Conservation (phyloP, 306 rosid species). For the Casuarina cunninghamiana region DNA sequence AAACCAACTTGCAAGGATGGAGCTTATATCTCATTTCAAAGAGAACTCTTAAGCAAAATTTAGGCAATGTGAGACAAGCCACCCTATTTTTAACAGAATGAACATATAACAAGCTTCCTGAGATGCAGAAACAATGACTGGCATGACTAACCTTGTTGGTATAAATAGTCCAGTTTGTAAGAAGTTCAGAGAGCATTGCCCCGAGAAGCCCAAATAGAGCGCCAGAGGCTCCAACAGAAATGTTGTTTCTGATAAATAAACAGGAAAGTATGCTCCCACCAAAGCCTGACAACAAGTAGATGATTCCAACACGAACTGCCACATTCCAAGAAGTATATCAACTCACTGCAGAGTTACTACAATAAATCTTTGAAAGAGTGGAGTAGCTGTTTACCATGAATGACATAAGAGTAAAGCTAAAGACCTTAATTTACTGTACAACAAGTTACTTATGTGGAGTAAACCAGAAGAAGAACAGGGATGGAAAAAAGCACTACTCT, state of each 20-base stretch:
- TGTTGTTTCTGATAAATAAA: constrained; percentile 58
- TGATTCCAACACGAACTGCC: constrained; percentile 73
- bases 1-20: too few relatives aligned
- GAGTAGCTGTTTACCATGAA: neutral
- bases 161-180: constrained; percentile 88
- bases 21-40: too few relatives aligned
- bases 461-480: too few relatives aligned
- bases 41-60: too few relatives aligned
- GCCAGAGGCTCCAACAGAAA: constrained; percentile 94
- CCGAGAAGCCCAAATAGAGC: constrained; percentile 94
- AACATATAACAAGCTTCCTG: neutral
- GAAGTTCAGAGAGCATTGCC: constrained; percentile 92
- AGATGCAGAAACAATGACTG: neutral
- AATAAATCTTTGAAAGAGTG: neutral
- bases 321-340: constrained; percentile 20
- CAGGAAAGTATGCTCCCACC: constrained; percentile 74
- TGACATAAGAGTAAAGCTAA: neutral
- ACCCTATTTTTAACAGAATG: too few relatives aligned
- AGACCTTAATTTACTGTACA: neutral
- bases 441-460: neutral
- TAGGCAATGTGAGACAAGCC: too few relatives aligned
- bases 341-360: constrained; percentile 7
- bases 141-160: constrained; percentile 60
- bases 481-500: too few relatives aligned
- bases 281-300: constrained; percentile 72